These are phyloP conservation scores for Penicillium sp. DNA, from an alignment of 2,329 filamentous ascomycete genomes.

Conservation along the genomic window DNA sequence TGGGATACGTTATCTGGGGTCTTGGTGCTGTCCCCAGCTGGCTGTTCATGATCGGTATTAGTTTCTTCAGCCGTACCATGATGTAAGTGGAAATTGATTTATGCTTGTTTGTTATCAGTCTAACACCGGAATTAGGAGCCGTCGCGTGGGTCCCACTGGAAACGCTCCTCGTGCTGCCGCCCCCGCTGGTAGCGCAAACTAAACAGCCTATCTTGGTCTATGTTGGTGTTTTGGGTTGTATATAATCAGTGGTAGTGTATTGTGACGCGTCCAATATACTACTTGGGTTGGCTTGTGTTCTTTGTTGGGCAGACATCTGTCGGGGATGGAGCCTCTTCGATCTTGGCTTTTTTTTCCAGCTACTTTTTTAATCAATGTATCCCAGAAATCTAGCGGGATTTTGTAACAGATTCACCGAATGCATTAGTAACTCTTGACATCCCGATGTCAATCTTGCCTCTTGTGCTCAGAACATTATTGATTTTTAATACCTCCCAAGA, in stretches of 20 bases:
- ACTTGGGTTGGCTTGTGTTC: slow-evolving; percentile 11
- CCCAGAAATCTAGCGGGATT: background rate
- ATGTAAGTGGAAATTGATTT: slow-evolving; percentile 53
- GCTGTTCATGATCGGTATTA: slow-evolving; percentile 63
- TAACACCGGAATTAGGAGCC: slow-evolving; percentile 23
- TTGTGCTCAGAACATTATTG: background rate
- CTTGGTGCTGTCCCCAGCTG: slow-evolving; percentile 61
- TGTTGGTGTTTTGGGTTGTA: slow-evolving; percentile 28
- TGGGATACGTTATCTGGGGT: slow-evolving; percentile 56
- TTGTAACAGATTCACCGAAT: background rate
- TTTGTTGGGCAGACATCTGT: slow-evolving; percentile 2
- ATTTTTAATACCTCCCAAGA: background rate
- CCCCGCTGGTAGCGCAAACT: slow-evolving; percentile 24
- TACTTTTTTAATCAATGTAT: slow-evolving; percentile 9
- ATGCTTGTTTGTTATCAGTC: background rate
- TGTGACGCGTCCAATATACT: slow-evolving; percentile 15
- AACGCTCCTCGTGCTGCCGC: slow-evolving; percentile 13
- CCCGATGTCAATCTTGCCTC: background rate
- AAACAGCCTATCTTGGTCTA: slow-evolving; percentile 10
- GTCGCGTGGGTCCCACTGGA: slow-evolving; percentile 21
- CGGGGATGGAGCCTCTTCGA: background rate
- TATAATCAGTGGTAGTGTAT: slow-evolving; percentile 28
- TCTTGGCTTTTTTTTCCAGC: slow-evolving; percentile 6
- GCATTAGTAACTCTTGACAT: background rate
- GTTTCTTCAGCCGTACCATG: slow-evolving; percentile 58